These are phyloP conservation scores for Polyporus tsugae DNA, from an alignment of 1,284 basidiomycete species.

Conservation along the genomic window DNA sequence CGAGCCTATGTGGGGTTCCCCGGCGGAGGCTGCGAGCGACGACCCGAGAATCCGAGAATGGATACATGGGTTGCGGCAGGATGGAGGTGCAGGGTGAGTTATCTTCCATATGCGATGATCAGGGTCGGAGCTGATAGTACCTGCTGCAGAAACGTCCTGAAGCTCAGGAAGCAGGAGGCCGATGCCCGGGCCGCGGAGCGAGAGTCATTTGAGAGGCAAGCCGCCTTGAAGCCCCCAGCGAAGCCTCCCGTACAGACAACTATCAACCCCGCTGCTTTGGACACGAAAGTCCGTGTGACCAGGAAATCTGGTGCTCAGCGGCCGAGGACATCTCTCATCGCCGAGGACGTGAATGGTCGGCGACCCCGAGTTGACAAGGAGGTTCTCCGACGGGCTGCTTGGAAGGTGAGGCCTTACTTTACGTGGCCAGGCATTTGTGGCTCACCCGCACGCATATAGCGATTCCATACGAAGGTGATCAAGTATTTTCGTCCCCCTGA, in stretches of 20 bases:
- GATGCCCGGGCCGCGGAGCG: slow-evolving; percentile 18
- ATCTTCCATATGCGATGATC: not conserved
- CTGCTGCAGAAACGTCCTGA: slow-evolving; percentile 54
- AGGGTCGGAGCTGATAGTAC: not conserved
- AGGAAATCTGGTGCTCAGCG: slow-evolving; percentile 20
- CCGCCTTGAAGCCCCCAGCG: not conserved
- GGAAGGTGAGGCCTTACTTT: slow-evolving; percentile 19
- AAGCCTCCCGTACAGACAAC: slow-evolving; percentile 18
- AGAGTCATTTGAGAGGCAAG: slow-evolving; percentile 6
- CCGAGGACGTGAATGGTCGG: not conserved
- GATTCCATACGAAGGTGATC: slow-evolving; percentile 23
- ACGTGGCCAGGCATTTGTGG: no score
- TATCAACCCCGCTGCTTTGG: slow-evolving; percentile 16
- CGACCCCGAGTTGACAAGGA: slow-evolving; percentile 19
- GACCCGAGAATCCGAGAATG: slow-evolving; percentile 53
- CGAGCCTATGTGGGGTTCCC: slow-evolving; percentile 55
- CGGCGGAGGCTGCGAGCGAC: slow-evolving; percentile 49
- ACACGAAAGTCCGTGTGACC: slow-evolving; percentile 28
- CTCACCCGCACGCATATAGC: slow-evolving; percentile 16
- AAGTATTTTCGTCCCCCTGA: slow-evolving; percentile 26
- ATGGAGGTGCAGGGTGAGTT: slow-evolving; percentile 62
- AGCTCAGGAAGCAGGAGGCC: slow-evolving; percentile 46
- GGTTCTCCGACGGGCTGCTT: slow-evolving; percentile 22
- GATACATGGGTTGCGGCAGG: slow-evolving; percentile 56
- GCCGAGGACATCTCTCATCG: slow-evolving; percentile 8